These are phyloP conservation scores for Fonsecaea monophora DNA, from an alignment of 2,329 filamentous ascomycete genomes.

Conservation along the genomic window DNA sequence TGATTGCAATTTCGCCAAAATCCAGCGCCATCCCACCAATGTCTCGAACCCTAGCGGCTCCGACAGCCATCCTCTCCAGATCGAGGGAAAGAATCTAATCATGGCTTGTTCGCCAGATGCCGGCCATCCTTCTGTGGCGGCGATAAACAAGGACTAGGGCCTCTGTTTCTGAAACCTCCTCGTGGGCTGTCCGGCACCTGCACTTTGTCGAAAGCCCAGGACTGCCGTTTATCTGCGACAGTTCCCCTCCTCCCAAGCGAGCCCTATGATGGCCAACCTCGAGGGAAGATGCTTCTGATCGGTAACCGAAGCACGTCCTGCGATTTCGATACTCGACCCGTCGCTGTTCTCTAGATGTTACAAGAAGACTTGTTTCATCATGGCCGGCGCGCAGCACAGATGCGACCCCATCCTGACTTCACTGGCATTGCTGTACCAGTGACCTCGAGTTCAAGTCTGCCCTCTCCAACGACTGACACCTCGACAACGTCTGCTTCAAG, in stretches of 20 bases:
- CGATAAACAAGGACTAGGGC: background rate
- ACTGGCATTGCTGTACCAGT: background rate
- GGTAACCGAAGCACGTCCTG: slow-evolving; percentile 12
- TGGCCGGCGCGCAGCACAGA: slow-evolving; percentile 25
- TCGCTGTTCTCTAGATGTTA: slow-evolving; percentile 24
- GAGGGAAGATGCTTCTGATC: slow-evolving; percentile 15
- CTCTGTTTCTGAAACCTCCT: slow-evolving; percentile 8
- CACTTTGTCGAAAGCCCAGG: slow-evolving; percentile 7
- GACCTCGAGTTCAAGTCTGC: background rate
- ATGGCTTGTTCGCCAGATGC: slow-evolving; percentile 15
- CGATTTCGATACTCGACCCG: slow-evolving; percentile 6
- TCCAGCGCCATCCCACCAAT: slow-evolving; percentile 19
- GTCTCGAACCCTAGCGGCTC: slow-evolving; percentile 25
- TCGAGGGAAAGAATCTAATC: background rate
- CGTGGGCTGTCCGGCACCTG: background rate
- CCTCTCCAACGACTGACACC: slow-evolving; percentile 8
- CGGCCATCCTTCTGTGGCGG: background rate
- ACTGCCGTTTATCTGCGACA: slow-evolving; percentile 17
- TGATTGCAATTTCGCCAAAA: slow-evolving; percentile 31
- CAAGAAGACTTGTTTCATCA: slow-evolving; percentile 16
- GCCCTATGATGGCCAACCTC: slow-evolving; percentile 6
- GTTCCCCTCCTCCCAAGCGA: slow-evolving; percentile 5
- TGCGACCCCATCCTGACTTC: slow-evolving; percentile 9
- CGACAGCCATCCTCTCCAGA: slow-evolving; percentile 17
- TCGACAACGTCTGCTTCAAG: slow-evolving; percentile 10